These are phyloP conservation scores for Fusarium transvaalense DNA, from an alignment of 2,329 filamentous ascomycete genomes.

Conservation along the genomic window DNA sequence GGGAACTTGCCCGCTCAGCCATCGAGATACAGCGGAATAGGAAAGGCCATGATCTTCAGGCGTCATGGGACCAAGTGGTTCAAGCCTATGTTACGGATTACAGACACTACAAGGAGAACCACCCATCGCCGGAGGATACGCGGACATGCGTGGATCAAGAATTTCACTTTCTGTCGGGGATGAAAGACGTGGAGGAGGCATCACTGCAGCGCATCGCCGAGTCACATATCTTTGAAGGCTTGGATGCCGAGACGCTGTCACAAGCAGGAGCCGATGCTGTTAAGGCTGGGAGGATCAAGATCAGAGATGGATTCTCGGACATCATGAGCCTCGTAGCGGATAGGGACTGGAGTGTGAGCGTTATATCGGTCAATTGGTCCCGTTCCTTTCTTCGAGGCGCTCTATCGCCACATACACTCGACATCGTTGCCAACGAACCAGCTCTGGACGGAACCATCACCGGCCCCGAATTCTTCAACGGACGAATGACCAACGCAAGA, in stretches of 20 bases:
- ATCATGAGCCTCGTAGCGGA: slow-evolving; percentile 47
- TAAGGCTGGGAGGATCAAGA: slow-evolving; percentile 48
- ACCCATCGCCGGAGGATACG: slow-evolving; percentile 50
- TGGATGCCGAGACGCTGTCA: slow-evolving; percentile 52
- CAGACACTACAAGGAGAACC: slow-evolving; percentile 53
- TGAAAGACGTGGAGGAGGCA: slow-evolving; percentile 59
- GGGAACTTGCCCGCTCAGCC: slow-evolving; percentile 59
- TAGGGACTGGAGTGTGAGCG: slow-evolving; percentile 55
- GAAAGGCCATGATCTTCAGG: slow-evolving; percentile 51
- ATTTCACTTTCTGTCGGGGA: slow-evolving; percentile 58
- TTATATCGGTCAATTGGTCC: slow-evolving; percentile 68
- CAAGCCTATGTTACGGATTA: slow-evolving; percentile 60
- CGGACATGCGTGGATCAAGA: slow-evolving; percentile 57
- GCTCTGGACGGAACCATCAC: slow-evolving; percentile 55
- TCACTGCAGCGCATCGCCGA: slow-evolving; percentile 61
- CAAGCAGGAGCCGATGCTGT: slow-evolving; percentile 56
- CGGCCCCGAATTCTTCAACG: slow-evolving; percentile 53
- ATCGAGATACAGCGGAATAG: slow-evolving; percentile 52
- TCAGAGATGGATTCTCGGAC: slow-evolving; percentile 58
- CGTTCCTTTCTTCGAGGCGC: slow-evolving; percentile 61
- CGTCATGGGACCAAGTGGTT: slow-evolving; percentile 61
- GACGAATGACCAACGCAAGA: slow-evolving; percentile 53
- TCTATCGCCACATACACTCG: slow-evolving; percentile 51
- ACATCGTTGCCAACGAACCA: slow-evolving; percentile 61
- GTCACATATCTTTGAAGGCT: slow-evolving; percentile 60